Percentiles rank a stretch among this genome's conserved stretches.
phyloP scores from a whole-genome alignment of 129 eudicot genomes.

The Arctium lappa region DNA sequence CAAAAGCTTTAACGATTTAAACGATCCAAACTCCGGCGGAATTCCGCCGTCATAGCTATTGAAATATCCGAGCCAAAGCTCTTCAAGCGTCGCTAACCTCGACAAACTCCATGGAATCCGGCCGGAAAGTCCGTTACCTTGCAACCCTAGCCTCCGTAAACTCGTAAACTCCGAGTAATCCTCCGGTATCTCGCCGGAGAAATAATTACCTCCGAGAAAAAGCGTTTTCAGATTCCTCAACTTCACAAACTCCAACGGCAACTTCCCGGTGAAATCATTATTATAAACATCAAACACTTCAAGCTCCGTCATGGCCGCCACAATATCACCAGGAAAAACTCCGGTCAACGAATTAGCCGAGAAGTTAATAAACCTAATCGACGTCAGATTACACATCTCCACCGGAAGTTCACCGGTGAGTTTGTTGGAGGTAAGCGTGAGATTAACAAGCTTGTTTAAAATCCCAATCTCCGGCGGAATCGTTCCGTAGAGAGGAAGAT shows the following conservation, averaged over 20 bases:
- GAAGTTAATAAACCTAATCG: slow-evolving; percentile 43
- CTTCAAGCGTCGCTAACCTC: slow-evolving; percentile 33
- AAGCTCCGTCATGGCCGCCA: slow-evolving; percentile 35
- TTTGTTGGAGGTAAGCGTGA: slow-evolving; percentile 42
- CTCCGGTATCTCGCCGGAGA: slow-evolving; percentile 71
- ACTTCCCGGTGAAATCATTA: slow-evolving; percentile 57
- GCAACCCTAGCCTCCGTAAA: slow-evolving; percentile 40
- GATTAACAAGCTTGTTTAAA: slow-evolving; percentile 43
- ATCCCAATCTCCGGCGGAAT: slow-evolving; percentile 61
- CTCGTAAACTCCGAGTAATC: slow-evolving; percentile 35
- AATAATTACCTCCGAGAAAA: slow-evolving; percentile 70
- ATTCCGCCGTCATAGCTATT: slow-evolving; percentile 65
- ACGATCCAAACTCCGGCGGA: slow-evolving; percentile 65
- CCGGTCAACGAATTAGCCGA: slow-evolving; percentile 50
- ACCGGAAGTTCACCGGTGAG: slow-evolving; percentile 72
- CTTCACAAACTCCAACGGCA: slow-evolving; percentile 52
- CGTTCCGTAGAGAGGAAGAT: slow-evolving; percentile 49
- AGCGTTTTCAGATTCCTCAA: slow-evolving; percentile 35
- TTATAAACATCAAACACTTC: slow-evolving; percentile 66
- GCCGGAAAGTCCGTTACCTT: slow-evolving; percentile 64
- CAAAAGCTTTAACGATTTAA: slow-evolving; percentile 36
- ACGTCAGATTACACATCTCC: slow-evolving; percentile 39
- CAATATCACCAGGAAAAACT: slow-evolving; percentile 45
- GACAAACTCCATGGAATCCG: slow-evolving; percentile 55
- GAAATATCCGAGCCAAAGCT: slow-evolving; percentile 57